phyloP scores from a whole-genome alignment of 2,329 filamentous ascomycete species.

The Verticillium nonalfalfae region DNA sequence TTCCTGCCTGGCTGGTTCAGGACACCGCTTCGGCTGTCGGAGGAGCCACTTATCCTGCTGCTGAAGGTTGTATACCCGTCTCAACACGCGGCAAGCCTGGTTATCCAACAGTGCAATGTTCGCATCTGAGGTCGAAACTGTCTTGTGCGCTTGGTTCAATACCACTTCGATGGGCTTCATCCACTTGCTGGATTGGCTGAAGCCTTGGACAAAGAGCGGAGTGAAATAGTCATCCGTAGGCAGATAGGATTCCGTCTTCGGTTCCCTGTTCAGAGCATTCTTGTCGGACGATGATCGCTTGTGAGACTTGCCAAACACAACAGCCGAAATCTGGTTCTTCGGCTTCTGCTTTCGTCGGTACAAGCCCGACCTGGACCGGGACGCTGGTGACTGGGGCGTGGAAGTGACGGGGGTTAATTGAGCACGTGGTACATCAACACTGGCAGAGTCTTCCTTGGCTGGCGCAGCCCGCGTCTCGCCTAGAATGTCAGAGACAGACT shows the following conservation, averaged over 20 bases:
- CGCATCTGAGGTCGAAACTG: conserved; percentile 77
- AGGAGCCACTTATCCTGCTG: conserved; percentile 90
- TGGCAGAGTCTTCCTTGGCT: conserved; percentile 25
- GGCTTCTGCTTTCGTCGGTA: conserved; percentile 47
- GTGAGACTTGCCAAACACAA: conserved; percentile 68
- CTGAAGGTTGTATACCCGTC: conserved; percentile 84
- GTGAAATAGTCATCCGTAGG: conserved; percentile 59
- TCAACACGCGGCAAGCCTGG: conserved; percentile 79
- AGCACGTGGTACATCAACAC: conserved; percentile 20
- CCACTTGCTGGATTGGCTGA: conserved; percentile 48
- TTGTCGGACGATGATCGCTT: conserved; percentile 40
- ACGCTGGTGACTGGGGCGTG: conserved; percentile 35
- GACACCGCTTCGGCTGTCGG: conserved; percentile 76
- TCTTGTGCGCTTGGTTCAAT: conserved; percentile 80
- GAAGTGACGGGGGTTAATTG: conserved; percentile 34
- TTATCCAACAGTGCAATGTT: conserved; percentile 78
- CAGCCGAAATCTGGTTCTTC: conserved; percentile 64
- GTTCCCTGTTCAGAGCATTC: conserved; percentile 29
- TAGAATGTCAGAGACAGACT: conserved; percentile 67
- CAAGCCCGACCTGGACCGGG: conserved; percentile 17
- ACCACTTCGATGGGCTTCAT: conserved; percentile 64
- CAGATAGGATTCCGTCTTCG: conserved; percentile 31
- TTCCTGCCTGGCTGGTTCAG: conserved; percentile 70
- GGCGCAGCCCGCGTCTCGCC: conserved; percentile 44
- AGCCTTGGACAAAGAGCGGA: conserved; percentile 54